Conservation (phyloP, 2,329 filamentous ascomycete genomes). For the Pseudocercospora pini-densiflorae region DNA sequence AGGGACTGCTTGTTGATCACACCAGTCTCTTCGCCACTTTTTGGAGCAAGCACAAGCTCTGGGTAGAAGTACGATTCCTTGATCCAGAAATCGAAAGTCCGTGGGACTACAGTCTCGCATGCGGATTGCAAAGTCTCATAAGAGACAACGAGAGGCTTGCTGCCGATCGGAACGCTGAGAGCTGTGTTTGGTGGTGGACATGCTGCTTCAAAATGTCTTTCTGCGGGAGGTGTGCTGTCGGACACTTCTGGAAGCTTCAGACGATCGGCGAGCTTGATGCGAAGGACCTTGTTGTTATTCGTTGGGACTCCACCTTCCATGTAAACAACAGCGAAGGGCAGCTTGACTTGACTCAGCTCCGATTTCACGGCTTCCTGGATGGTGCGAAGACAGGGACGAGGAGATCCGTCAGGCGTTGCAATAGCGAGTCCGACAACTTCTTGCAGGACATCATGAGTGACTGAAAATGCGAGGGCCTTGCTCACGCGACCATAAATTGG, state of each 20-base stretch:
- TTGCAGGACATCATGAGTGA: slow-evolving; percentile 58
- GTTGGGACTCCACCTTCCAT: slow-evolving; percentile 61
- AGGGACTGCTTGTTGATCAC: slow-evolving; percentile 19
- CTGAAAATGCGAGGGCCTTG: slow-evolving; percentile 60
- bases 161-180: slow-evolving; percentile 48
- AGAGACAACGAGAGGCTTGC: slow-evolving; percentile 20
- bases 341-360: slow-evolving; percentile 58
- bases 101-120: slow-evolving; percentile 25
- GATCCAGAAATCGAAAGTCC: slow-evolving; percentile 33
- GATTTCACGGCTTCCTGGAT: slow-evolving; percentile 54
- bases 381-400: slow-evolving; percentile 54
- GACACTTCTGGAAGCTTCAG: slow-evolving; percentile 51
- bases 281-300: slow-evolving; percentile 64
- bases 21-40: slow-evolving; percentile 6
- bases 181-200: slow-evolving; percentile 57
- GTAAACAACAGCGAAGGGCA: slow-evolving; percentile 57
- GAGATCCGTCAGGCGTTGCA: slow-evolving; percentile 52
- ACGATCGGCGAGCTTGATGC: slow-evolving; percentile 58
- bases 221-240: slow-evolving; percentile 50
- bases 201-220: slow-evolving; percentile 56
- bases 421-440: slow-evolving; percentile 61
- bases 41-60: slow-evolving; percentile 42
- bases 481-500: slow-evolving; percentile 53
- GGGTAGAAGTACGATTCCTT: slow-evolving; percentile 38
- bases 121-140: slow-evolving; percentile 25